Conservation (phyloP, 2,329 filamentous ascomycete species). For the Phaeosphaeriaceae sp. region DNA sequence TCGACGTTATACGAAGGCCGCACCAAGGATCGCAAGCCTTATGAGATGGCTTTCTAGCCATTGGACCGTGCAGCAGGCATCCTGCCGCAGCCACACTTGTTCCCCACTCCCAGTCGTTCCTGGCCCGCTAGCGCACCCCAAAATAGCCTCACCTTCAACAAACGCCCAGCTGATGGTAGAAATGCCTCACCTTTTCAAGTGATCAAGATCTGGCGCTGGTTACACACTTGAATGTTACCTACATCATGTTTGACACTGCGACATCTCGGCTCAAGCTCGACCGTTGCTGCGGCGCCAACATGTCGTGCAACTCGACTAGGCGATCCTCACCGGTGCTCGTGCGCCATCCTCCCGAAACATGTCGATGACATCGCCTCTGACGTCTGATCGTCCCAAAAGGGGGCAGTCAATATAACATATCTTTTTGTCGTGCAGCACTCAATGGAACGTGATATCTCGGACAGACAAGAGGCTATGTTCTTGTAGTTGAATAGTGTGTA, state of each 20-base stretch:
- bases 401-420: background rate
- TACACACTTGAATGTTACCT: background rate
- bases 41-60: slow-evolving; percentile 1
- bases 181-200: background rate
- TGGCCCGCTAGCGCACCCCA: slow-evolving; percentile 10
- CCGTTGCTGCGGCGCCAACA: background rate
- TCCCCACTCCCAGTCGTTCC: slow-evolving; percentile 27
- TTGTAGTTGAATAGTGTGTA: background rate
- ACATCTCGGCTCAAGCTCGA: background rate
- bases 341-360: background rate
- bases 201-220: background rate
- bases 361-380: background rate
- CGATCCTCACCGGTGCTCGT: slow-evolving; percentile 8
- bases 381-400: background rate
- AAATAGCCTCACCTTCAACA: slow-evolving; percentile 4
- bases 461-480: background rate
- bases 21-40: slow-evolving; percentile 5
- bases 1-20: slow-evolving; percentile 3
- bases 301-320: slow-evolving; percentile 3
- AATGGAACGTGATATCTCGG: background rate
- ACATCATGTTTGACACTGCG: background rate
- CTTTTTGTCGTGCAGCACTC: background rate
- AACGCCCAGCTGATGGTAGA: background rate
- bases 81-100: slow-evolving; percentile 11
- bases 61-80: slow-evolving; percentile 6